These are phyloP conservation scores for Mycena latifolia DNA, from an alignment of 768 basidiomycete species.

Conservation along the genomic window DNA sequence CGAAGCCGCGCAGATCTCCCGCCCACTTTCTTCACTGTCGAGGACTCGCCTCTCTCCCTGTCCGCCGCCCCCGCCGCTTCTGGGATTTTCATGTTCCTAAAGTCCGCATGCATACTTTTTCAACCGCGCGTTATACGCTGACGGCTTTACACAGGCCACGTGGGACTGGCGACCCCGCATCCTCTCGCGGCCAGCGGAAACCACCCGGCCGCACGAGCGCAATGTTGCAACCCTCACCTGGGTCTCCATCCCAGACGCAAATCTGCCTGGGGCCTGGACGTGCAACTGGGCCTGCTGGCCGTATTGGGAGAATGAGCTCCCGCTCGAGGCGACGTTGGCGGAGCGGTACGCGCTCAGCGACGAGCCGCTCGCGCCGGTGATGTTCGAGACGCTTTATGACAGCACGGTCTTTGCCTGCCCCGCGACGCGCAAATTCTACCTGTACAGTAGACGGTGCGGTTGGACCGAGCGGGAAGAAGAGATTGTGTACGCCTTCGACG, in stretches of 20 bases:
- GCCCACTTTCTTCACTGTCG: no score
- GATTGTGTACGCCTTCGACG: not conserved
- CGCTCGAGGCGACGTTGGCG: not conserved
- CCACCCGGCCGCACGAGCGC: not conserved
- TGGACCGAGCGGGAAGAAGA: no score
- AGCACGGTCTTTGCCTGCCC: constrained; percentile 13
- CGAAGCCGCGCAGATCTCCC: no score
- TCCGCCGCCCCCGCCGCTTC: constrained; percentile 11
- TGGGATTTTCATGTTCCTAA: constrained; percentile 21
- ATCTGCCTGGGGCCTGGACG: constrained; percentile 1
- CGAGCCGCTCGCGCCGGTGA: not conserved
- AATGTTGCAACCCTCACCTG: not conserved
- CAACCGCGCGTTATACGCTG: not conserved
- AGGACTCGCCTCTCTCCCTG: not conserved
- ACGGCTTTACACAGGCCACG: not conserved
- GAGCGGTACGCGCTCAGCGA: constrained; percentile 3
- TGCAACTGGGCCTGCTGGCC: constrained; percentile 16
- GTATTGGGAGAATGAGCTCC: not conserved
- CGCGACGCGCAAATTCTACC: constrained; percentile 2
- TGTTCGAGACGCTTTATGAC: constrained; percentile 1
- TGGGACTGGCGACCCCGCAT: constrained; percentile 9
- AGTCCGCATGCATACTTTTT: not conserved
- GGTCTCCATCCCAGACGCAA: constrained; percentile 5
- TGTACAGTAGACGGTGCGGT: no score
- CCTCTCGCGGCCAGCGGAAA: not conserved